Conservation (phyloP, 23 red algal species). For the Rhodosorus marinus region DNA sequence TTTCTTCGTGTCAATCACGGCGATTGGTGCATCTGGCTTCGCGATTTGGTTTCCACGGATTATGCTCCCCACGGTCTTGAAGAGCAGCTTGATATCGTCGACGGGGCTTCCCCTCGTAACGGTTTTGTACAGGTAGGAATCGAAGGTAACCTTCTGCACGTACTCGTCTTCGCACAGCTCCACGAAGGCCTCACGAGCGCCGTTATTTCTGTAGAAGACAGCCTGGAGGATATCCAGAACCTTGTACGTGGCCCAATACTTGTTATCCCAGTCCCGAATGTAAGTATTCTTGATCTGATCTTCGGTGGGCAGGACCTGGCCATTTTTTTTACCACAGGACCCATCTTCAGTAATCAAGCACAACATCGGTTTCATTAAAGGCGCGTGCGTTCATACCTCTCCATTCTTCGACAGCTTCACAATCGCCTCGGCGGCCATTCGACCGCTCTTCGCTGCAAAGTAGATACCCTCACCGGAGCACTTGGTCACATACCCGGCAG, state of each 20-base stretch:
- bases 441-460: conserved; percentile 96
- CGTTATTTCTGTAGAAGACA: conserved; percentile 87
- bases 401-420: conserved; percentile 23
- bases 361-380: too few relatives aligned
- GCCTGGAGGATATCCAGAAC: conserved; percentile 84
- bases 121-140: conserved; percentile 95
- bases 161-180: conserved; percentile 99
- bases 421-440: conserved; percentile 91
- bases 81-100: conserved; percentile 93
- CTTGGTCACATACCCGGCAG: conserved; percentile 97
- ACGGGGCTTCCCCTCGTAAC: conserved; percentile 83
- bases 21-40: too few relatives aligned
- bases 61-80: conserved; percentile 74
- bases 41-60: conserved; percentile 19
- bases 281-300: conserved; percentile 59
- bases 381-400: too few relatives aligned
- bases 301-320: conserved; percentile 52
- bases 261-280: conserved; percentile 65
- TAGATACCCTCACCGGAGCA: conserved; percentile 98
- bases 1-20: conserved; percentile 1
- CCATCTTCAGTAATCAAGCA: too few relatives aligned
- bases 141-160: conserved; percentile 94
- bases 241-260: conserved; percentile 98
- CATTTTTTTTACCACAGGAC: too few relatives aligned
- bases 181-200: conserved; percentile 81